Conservation (phyloP, 371 early-diverging fungal species). For the Apophysomyces sp. region DNA sequence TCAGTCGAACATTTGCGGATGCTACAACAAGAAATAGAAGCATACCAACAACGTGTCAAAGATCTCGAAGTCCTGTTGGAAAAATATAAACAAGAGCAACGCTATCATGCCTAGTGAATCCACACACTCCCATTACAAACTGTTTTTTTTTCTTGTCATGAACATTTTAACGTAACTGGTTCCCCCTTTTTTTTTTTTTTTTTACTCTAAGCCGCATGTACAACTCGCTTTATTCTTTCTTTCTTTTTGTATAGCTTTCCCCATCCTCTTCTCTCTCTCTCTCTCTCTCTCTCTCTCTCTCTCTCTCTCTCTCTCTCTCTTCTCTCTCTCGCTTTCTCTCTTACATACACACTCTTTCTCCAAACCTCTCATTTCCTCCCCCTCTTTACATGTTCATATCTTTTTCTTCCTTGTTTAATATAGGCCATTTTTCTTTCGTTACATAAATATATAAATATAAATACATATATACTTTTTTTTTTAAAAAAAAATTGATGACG, state of each 20-base stretch:
- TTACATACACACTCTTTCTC: not conserved
- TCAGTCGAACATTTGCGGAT: constrained; percentile 90
- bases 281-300: not conserved
- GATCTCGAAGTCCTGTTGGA: constrained; percentile 62
- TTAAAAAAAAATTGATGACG: too few relatives aligned
- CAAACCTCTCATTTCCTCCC: not conserved
- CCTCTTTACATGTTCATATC: not conserved
- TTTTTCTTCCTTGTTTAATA: not conserved
- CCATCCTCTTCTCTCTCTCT: not conserved
- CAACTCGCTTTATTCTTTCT: not conserved
- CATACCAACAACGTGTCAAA: constrained; percentile 59
- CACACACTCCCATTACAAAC: not conserved
- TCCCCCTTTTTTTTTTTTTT: not conserved
- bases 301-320: not conserved
- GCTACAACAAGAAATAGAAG: constrained; percentile 59
- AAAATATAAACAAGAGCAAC: constrained; percentile 15
- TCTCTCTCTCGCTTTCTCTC: not conserved
- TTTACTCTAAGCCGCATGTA: not conserved
- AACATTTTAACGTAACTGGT: not conserved
- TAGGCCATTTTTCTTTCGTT: not conserved
- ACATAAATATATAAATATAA: not conserved
- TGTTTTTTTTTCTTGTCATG: not conserved
- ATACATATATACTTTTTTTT: constrained; percentile 18
- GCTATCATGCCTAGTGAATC: not conserved
- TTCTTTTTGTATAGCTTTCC: not conserved